Conservation (phyloP, 345 rosid genomes). For the Noccaea bulbosa region DNA sequence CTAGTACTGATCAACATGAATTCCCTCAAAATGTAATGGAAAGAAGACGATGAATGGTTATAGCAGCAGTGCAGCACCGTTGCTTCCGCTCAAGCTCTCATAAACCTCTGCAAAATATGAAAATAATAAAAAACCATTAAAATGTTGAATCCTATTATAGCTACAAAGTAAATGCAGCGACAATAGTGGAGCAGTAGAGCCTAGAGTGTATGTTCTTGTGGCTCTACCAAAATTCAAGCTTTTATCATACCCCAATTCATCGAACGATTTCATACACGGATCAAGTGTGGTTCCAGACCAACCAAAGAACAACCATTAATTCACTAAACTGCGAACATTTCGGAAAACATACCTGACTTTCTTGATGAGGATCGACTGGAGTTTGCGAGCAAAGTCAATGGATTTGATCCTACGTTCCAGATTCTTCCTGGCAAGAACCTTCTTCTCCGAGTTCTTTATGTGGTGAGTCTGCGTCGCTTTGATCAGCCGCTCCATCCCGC, state of each 20-base stretch:
- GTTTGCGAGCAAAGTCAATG: slow-evolving; percentile 76
- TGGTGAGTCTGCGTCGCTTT: slow-evolving; percentile 68
- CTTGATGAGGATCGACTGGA: slow-evolving; percentile 70
- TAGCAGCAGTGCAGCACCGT: not conserved
- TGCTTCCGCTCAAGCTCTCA: slow-evolving; percentile 21
- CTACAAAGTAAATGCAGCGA: not conserved
- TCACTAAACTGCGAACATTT: not conserved
- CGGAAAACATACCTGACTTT: slow-evolving; percentile 58
- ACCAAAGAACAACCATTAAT: slow-evolving; percentile 13
- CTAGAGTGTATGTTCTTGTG: not conserved
- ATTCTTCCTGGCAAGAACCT: slow-evolving; percentile 77
- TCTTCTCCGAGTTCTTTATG: slow-evolving; percentile 91
- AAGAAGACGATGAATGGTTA: slow-evolving; percentile 28
- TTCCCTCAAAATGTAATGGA: slow-evolving; percentile 17
- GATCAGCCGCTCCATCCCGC: slow-evolving; percentile 88
- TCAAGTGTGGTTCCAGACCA: not conserved
- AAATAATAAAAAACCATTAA: slow-evolving; percentile 21
- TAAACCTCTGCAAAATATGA: slow-evolving; percentile 40
- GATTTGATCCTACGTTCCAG: slow-evolving; percentile 70
- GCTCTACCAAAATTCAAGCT: not conserved
- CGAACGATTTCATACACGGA: not conserved
- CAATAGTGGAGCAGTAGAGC: not conserved
- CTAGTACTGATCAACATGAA: slow-evolving; percentile 23
- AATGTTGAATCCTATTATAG: not conserved
- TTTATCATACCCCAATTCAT: not conserved